Base-by-base conservation (phyloP, 140 eudicot genomes). In the Artemisia princeps region DNA sequence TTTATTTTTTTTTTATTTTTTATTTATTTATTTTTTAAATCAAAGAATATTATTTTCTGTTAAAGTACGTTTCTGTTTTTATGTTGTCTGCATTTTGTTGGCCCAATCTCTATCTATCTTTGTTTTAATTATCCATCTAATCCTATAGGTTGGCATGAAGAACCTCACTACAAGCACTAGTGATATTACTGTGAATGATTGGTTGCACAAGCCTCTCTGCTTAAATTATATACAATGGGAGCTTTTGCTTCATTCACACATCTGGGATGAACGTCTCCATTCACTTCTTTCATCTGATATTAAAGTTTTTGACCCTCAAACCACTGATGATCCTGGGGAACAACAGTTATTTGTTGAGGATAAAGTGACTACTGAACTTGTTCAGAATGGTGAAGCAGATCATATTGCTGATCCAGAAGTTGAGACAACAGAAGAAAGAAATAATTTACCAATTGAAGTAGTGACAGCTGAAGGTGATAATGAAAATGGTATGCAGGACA, bases 191-290 rank as follows among this genome's bases (percentile, higher is more conserved):
- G 60, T 46, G 45, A 63, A 45, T n/a, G 56, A 55, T 10, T 78
- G 75, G 72, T 80, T 77, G 54, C 74, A 74, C 75, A 86, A 72
- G 50, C 80, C 76, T 77, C 78, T 90, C 14, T 65, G 71, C 69
- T 74, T 90, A 77, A 90, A 90, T 54, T 73, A 70, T 37, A 20
- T 84, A 15, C 79, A 72, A 8, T 76, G 84, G 83, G 95, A 80
- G 63, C 84, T 90, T 56, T 75, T 90, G 3, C 84, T 90, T 52
- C 84, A 65, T 75, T 85, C 94, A 6, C 82, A 79, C 66, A 62
- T 90, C 33, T 90, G 97, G 97, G 88, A 78, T 59, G 84, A 74
- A n/a, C 92, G 97, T 30, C 80, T 86, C 60, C 75, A 74, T 69
- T 78, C 81, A 30, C 74, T 90, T 26, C 71, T 72, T 37, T 86